These are phyloP conservation scores for Fusarium coffeatum DNA, from an alignment of 2,329 filamentous ascomycete genomes.

Conservation along the genomic window DNA sequence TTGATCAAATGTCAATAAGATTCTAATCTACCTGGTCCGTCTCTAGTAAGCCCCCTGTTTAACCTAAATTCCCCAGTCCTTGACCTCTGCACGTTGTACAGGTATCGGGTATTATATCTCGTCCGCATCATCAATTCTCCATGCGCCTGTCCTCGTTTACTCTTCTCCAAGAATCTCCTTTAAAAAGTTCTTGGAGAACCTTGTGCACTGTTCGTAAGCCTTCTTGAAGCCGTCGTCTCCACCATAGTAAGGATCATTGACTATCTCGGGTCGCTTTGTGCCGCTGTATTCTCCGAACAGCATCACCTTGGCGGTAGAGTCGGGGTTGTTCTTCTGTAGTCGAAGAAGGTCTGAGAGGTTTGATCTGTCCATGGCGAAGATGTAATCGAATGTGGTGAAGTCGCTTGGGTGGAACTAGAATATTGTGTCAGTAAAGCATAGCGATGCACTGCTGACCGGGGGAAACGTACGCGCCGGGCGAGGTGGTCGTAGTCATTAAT, in stretches of 20 bases:
- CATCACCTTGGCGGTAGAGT: constrained; percentile 74
- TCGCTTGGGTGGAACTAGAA: constrained; percentile 70
- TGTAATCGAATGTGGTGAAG: constrained; percentile 88
- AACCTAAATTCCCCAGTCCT: constrained; percentile 14
- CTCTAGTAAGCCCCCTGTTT: constrained; percentile 15
- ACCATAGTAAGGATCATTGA: constrained; percentile 95
- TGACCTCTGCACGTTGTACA: constrained; percentile 33
- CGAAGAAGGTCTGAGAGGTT: constrained; percentile 79
- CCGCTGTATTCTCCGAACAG: constrained; percentile 88
- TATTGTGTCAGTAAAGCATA: constrained; percentile 12
- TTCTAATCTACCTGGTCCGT: constrained; percentile 18
- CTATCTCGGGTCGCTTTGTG: constrained; percentile 71
- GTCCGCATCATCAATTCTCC: constrained; percentile 1
- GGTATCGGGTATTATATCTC: constrained; percentile 43
- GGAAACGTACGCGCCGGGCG: constrained; percentile 75
- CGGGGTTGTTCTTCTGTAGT: constrained; percentile 67
- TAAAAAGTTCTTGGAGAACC: constrained; percentile 83
- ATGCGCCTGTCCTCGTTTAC: constrained; percentile 1
- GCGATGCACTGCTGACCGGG: not conserved
- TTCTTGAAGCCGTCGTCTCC: constrained; percentile 81
- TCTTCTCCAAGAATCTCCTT: constrained; percentile 59
- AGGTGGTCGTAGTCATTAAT: constrained; percentile 82
- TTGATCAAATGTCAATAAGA: constrained; percentile 17
- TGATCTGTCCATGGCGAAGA: constrained; percentile 91
- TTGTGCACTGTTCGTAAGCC: constrained; percentile 85